Base-by-base conservation (phyloP, 2,329 filamentous ascomycete species). In the Pseudogymnoascus verrucosus region DNA sequence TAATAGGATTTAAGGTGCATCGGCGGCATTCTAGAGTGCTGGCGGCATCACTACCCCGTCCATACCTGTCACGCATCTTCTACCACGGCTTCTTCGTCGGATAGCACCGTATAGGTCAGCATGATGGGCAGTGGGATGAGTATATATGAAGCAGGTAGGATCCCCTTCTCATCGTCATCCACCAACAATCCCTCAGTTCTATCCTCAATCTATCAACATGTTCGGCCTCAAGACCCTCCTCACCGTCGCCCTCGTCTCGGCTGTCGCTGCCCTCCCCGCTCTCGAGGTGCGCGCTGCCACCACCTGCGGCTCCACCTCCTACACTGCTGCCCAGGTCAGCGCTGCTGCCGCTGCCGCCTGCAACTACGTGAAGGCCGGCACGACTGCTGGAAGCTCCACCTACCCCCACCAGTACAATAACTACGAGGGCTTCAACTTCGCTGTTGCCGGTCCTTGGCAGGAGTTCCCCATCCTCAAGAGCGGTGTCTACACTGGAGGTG, bases 321-420 rank as follows among this genome's bases (percentile, higher is more conserved):
- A 87, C 76, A 78, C 76, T 60, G 75, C 77, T 54, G 72, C 72
- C 61, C 77, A 81, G 64, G 78, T 86, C 60, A 75, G 73, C 66
- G 73, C 77, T 8, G 85, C 85, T 40, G 72, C 79, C 42, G 75
- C 78, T 63, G 76, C 79, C 57, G 83, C 82, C 2, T 86, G 80
- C 75, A 71, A 74, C 19, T 79, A 83, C 69, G 79, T 84, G 71
- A 66, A 74, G 61, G 67, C 74, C 28, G 77, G 76, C 60, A 68
- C 69, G 28, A 71, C 71, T 40, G 73, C 73, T 42, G 77, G 78
- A 66, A 71, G 72, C 63, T 86, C 63, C 6, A 64, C 62, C 42
- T 70, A 87, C 72, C 84, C 84, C 0, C 84, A 87, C 71, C 73
- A 74, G 37, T 87, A 84, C 76, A 81, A 85, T 73, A 82, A 87